A percentile compares a stretch with the other conserved stretches of the same genome.
These are phyloP conservation scores for Phlebiopsis gigantea DNA, from an alignment of 768 basidiomycete genomes.

Conservation along the genomic window DNA sequence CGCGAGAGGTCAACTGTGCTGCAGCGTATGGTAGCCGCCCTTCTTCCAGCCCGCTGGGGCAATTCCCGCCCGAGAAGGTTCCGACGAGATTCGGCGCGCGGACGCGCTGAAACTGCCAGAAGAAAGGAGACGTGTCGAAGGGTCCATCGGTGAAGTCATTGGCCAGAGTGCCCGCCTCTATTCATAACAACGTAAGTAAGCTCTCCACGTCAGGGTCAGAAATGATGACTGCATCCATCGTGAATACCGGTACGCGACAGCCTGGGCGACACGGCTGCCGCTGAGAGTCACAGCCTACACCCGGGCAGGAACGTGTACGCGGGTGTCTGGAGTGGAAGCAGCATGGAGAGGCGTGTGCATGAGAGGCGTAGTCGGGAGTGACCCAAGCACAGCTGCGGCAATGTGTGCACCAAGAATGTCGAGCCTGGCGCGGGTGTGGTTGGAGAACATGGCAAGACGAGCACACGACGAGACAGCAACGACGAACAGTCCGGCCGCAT, in stretches of 20 bases:
- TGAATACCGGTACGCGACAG: not conserved
- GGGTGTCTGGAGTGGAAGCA: not conserved
- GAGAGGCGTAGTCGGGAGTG: not conserved
- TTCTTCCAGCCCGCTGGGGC: not conserved
- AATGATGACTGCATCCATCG: not conserved
- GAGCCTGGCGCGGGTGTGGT: not conserved
- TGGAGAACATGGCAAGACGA: not conserved
- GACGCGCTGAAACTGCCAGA: not conserved
- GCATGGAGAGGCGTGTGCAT: not conserved
- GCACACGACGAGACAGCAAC: not conserved
- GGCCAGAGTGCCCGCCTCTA: conserved; percentile 1
- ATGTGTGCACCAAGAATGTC: not conserved
- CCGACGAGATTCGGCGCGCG: not conserved
- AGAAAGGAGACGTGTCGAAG: not conserved
- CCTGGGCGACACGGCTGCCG: not conserved
- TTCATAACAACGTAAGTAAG: not conserved
- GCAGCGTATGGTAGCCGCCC: conserved; percentile 5
- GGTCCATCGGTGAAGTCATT: conserved; percentile 2
- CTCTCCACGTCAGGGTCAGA: not conserved
- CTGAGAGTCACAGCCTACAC: not conserved
- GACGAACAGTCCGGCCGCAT: not conserved
- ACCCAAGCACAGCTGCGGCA: not conserved
- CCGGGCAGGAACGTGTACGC: not conserved
- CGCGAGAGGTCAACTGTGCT: not conserved
- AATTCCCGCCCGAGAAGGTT: conserved; percentile 4